Conservation (phyloP, 148 eudicot species). For the Rhododendron henanense region DNA sequence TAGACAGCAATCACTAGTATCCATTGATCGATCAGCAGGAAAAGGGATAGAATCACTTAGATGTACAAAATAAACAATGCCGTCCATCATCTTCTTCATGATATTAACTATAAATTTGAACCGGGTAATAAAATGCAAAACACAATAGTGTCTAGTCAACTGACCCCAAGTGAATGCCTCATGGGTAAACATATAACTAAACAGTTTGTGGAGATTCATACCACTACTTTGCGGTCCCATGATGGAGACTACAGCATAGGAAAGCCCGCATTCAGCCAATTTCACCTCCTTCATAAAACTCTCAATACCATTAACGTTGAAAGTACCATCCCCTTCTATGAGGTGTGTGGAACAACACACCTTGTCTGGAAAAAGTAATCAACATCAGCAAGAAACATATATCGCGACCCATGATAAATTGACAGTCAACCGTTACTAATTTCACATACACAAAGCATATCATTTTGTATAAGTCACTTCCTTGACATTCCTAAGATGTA, state of each 20-base stretch:
- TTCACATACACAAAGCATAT: not conserved
- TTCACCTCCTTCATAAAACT: conserved; percentile 72
- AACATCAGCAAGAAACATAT: conserved; percentile 8
- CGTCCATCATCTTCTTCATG: not conserved
- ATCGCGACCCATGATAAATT: not conserved
- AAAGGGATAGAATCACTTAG: not conserved
- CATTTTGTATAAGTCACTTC: not conserved
- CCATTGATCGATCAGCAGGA: not conserved
- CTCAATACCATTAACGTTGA: conserved; percentile 71
- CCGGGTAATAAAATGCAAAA: not conserved
- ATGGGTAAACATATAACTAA: not conserved
- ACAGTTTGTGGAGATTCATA: conserved; percentile 22
- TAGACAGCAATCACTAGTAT: not conserved
- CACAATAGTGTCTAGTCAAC: not conserved
- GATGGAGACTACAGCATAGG: conserved; percentile 92
- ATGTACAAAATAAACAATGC: not conserved
- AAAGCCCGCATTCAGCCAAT: conserved; percentile 88
- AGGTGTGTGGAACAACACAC: conserved; percentile 84
- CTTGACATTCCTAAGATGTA: not conserved
- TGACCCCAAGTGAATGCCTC: not conserved
- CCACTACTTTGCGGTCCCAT: conserved; percentile 99
- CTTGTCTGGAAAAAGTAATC: conserved; percentile 35
- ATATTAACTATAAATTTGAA: not conserved
- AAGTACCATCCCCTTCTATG: conserved; percentile 85
- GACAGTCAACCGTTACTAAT: not conserved